Evolutionary conservation across 768 basidiomycete genomes (phyloP).

Genomic region (Lactarius deliciosus): DNA sequence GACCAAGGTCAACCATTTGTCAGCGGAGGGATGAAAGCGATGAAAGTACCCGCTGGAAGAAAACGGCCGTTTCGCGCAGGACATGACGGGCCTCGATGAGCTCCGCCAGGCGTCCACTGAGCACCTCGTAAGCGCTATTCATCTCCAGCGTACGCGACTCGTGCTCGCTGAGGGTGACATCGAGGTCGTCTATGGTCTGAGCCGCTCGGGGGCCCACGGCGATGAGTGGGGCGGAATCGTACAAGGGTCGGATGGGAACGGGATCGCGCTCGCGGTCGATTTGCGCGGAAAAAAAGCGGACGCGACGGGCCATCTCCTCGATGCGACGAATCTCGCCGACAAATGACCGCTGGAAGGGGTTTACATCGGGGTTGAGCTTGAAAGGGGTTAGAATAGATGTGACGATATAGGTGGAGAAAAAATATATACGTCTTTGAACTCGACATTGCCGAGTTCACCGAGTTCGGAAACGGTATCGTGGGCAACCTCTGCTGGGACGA

Average conservation of each 20-base stretch:
- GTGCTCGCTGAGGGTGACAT: constrained; percentile 81
- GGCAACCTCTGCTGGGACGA: constrained; percentile 94
- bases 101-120: constrained; percentile 84
- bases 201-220: constrained; percentile 91
- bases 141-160: constrained; percentile 83
- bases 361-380: constrained; percentile 91
- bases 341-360: constrained; percentile 98
- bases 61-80: constrained; percentile 90
- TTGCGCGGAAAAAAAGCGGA: constrained; percentile 85
- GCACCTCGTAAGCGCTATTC: constrained; percentile 89
- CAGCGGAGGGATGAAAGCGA: not conserved
- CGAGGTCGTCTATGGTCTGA: constrained; percentile 91
- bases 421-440: constrained; percentile 89
- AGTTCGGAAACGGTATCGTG: constrained; percentile 96
- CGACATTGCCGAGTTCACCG: constrained; percentile 92
- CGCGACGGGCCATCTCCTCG: constrained; percentile 94
- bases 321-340: constrained; percentile 93
- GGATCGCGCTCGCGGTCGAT: constrained; percentile 84
- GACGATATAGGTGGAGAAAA: not conserved
- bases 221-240: constrained; percentile 82
- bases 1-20: not conserved
- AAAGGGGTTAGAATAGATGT: not conserved
- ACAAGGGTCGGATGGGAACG: constrained; percentile 78
- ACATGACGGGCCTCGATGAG: constrained; percentile 94
- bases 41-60: constrained; percentile 77